A percentile compares a stretch with the other conserved stretches of the same genome.
Evolutionary conservation across 768 basidiomycete genomes (phyloP).

Genomic region (Rhodotorula sphaerocarpa): DNA sequence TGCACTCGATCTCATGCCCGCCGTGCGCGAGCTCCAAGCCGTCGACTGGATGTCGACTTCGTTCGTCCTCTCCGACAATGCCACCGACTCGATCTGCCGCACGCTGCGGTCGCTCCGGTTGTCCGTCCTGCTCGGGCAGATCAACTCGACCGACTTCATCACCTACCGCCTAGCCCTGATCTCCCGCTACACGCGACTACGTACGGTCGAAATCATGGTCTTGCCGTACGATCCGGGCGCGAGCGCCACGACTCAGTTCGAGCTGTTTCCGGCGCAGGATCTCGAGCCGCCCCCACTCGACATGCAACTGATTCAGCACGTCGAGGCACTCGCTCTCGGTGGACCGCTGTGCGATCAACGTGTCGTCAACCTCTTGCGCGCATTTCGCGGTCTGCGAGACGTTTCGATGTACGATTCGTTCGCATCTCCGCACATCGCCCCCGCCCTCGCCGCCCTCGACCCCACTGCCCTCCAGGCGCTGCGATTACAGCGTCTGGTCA

Average conservation of each 20-base stretch:
- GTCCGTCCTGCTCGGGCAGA: neutral
- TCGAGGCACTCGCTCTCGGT: constrained; percentile 3
- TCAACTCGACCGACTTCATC: constrained; percentile 19
- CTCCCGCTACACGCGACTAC: neutral
- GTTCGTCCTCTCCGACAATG: neutral
- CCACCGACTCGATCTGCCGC: neutral
- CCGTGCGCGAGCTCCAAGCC: constrained; percentile 5
- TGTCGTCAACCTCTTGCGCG: constrained; percentile 8
- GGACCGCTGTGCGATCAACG: constrained; percentile 22
- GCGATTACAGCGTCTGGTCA: constrained; percentile 6
- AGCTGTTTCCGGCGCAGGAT: constrained; percentile 17
- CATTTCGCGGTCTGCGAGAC: neutral
- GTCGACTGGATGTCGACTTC: constrained; percentile 11
- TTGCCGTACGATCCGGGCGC: constrained; percentile 14
- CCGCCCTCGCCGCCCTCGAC: constrained; percentile 9
- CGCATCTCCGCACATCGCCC: constrained; percentile 20
- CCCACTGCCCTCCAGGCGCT: neutral
- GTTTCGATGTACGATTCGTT: constrained; percentile 16
- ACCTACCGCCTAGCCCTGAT: constrained; percentile 18
- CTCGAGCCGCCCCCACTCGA: constrained; percentile 5
- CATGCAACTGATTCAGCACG: constrained; percentile 1
- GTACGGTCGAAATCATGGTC: constrained; percentile 9
- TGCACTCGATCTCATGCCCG: neutral
- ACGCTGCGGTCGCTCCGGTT: neutral
- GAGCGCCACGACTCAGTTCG: constrained; percentile 6